These are phyloP conservation scores for Jackrogersella minutella DNA, from an alignment of 495 filamentous ascomycete species.

Conservation along the genomic window DNA sequence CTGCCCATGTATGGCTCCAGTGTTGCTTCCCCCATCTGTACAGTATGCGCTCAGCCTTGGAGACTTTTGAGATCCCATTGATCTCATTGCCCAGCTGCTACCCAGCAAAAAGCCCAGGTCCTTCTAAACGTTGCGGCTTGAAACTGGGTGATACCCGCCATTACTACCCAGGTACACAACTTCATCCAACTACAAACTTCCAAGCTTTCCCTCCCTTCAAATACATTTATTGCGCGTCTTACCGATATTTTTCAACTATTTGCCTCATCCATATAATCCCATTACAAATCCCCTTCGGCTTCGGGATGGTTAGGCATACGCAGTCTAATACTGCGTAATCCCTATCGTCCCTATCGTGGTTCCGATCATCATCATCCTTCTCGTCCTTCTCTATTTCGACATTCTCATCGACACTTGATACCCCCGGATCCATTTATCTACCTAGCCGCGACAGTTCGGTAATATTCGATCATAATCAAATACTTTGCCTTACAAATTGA, in stretches of 20 bases:
- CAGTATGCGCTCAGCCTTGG: constrained; percentile 20
- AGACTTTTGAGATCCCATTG: constrained; percentile 2
- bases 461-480: not conserved
- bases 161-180: constrained; percentile 8
- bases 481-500: not conserved
- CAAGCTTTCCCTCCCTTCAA: not conserved
- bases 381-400: not conserved
- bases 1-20: too few relatives aligned
- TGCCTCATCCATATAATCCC: not conserved
- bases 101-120: too few relatives aligned
- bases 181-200: not conserved
- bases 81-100: too few relatives aligned
- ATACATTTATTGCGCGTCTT: not conserved
- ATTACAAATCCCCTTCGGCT: not conserved
- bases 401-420: not conserved
- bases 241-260: not conserved
- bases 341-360: not conserved
- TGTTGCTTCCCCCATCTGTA: too few relatives aligned
- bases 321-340: not conserved
- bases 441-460: not conserved
- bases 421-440: too few relatives aligned
- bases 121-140: constrained; percentile 24
- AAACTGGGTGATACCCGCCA: constrained; percentile 5
- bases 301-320: not conserved
- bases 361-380: not conserved